Conservation (phyloP, 495 filamentous ascomycete species). For the Tuber umbilicatum region DNA sequence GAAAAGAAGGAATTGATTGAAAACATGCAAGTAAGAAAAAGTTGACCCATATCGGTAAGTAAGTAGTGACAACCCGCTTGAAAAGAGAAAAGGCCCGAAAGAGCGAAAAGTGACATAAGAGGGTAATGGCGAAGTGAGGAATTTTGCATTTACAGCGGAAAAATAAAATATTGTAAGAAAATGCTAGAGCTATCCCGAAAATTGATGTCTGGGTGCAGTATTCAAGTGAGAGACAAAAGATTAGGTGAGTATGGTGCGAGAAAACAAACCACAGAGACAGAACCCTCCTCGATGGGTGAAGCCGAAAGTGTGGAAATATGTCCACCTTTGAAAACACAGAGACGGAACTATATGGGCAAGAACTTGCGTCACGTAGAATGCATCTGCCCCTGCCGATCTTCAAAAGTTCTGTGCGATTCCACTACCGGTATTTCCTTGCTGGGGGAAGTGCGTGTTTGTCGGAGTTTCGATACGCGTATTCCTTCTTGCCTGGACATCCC, state of each 20-base stretch:
- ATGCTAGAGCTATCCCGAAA: background rate
- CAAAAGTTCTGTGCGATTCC: conserved; percentile 99
- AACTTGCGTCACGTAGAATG: background rate
- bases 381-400: conserved; percentile 1
- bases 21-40: background rate
- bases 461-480: conserved; percentile 94
- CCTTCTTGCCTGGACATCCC: conserved; percentile 83
- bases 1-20: background rate
- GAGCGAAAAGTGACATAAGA: background rate
- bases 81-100: background rate
- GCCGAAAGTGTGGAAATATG: background rate
- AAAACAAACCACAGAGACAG: background rate
- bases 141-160: background rate
- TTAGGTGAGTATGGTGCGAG: background rate
- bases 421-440: conserved; percentile 65
- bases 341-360: background rate
- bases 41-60: background rate
- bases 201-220: background rate
- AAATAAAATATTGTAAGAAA: background rate
- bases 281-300: background rate
- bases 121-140: background rate
- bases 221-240: background rate
- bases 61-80: background rate
- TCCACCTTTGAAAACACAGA: background rate
- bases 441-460: conserved; percentile 62